Evolutionary conservation across 768 basidiomycete species (phyloP).

Genomic region (Paxillus ammoniavirescens): DNA sequence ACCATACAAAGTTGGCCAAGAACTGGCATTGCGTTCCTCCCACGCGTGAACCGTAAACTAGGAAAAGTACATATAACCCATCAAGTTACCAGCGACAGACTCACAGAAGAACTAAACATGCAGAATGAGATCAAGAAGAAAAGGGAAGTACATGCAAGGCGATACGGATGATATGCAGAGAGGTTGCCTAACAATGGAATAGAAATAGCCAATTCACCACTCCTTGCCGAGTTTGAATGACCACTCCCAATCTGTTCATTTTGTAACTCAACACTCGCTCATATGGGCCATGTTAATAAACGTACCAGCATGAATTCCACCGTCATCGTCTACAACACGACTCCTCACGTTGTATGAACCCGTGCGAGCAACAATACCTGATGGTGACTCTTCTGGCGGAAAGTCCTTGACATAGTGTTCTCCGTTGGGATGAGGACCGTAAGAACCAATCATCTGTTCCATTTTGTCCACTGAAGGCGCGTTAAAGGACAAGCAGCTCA

Average conservation of each 20-base stretch:
- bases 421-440: slow-evolving; percentile 68
- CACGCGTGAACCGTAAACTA: background rate
- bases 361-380: slow-evolving; percentile 80
- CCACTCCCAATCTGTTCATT: slow-evolving; percentile 52
- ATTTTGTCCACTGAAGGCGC: slow-evolving; percentile 74
- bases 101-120: slow-evolving; percentile 16
- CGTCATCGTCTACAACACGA: slow-evolving; percentile 87
- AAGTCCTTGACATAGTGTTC: slow-evolving; percentile 75
- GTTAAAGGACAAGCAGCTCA: slow-evolving; percentile 1
- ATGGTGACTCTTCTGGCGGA: slow-evolving; percentile 67
- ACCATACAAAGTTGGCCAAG: background rate
- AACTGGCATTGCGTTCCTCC: background rate
- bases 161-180: slow-evolving; percentile 26
- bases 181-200: slow-evolving; percentile 26
- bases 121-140: slow-evolving; percentile 8
- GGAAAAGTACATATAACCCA: background rate
- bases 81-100: slow-evolving; percentile 7
- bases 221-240: slow-evolving; percentile 89
- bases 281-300: slow-evolving; percentile 3
- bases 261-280: slow-evolving; percentile 6
- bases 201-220: slow-evolving; percentile 53
- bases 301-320: slow-evolving; percentile 74
- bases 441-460: slow-evolving; percentile 94
- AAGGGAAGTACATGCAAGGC: slow-evolving; percentile 26
- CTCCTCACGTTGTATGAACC: slow-evolving; percentile 79